These are phyloP conservation scores for Aureobasidium namibiae DNA, from an alignment of 2,329 filamentous ascomycete genomes.

Conservation along the genomic window DNA sequence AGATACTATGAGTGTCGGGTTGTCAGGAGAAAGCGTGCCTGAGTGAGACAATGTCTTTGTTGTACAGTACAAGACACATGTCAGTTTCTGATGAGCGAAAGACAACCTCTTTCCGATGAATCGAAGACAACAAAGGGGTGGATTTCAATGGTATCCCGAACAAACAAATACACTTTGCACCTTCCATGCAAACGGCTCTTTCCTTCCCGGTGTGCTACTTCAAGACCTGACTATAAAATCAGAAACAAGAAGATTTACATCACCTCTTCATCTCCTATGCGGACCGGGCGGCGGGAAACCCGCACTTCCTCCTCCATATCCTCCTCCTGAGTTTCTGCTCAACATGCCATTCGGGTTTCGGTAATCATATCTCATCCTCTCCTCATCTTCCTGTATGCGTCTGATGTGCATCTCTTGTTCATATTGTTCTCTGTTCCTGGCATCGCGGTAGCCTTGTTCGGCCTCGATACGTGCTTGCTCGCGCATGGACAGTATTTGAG, in stretches of 20 bases:
- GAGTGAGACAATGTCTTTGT: too few species aligned
- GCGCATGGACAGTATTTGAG: not conserved
- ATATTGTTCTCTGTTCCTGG: not conserved
- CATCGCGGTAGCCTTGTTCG: slow-evolving; percentile 4
- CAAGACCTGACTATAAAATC: not conserved
- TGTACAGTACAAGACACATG: too few species aligned
- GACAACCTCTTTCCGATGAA: too few species aligned
- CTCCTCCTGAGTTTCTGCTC: not conserved
- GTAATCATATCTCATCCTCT: slow-evolving; percentile 8
- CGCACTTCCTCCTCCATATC: not conserved
- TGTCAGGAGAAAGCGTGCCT: too few species aligned
- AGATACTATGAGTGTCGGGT: too few species aligned
- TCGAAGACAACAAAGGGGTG: too few species aligned
- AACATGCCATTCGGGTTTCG: not conserved
- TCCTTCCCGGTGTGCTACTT: not conserved
- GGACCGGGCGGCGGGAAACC: not conserved
- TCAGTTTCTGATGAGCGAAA: too few species aligned
- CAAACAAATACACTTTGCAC: not conserved
- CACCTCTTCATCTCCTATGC: slow-evolving; percentile 4
- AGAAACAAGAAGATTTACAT: not conserved
- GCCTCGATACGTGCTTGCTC: slow-evolving; percentile 8
- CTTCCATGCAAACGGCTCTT: not conserved
- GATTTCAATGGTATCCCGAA: slow-evolving; percentile 3
- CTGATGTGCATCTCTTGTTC: slow-evolving; percentile 2
- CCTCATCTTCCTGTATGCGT: slow-evolving; percentile 7